Base-by-base conservation (phyloP, 768 basidiomycete genomes). In the Boletales sp. region DNA sequence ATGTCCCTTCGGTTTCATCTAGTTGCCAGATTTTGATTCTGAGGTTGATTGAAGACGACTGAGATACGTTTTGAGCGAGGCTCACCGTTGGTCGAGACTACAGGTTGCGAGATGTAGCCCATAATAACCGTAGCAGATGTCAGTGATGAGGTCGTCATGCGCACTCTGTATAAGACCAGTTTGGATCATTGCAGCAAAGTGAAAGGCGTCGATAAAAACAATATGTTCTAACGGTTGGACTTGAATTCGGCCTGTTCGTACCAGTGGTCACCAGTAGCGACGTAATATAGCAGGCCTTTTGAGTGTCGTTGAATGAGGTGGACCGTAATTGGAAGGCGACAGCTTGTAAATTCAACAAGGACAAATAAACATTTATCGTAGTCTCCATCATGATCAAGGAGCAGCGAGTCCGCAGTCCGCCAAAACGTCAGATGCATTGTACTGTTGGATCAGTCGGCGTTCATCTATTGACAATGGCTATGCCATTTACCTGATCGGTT, bases 91-190 rank as follows among this genome's bases (percentile, higher is more conserved):
- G 64, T 93, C 91, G 14, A 92, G 73, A 54, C 87, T 80, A 59
- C 86, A 89, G 0, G 90, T 90, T 9, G 89, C 90, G 32, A 93
- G 75, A 46, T 80, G 77, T 15, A 84, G 77, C 4, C 94, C 94
- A 64, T 95, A 97, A 67, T 87, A 94, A 63, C 95, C 91, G 62
- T 94, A 97, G 12, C 84, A 79, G 48, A 89, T 80, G 71, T 94
- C 93, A 0, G 90, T 91, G 29, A 92, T 76, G 24, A 92, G 79
- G 65, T 92, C 90, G 45, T 72, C 78, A 68, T 93, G 90, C 6
- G 86, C 87, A 57, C 81, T 86, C 48, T 77, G 81, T 53, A 92
- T 86, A 13, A 92, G 74, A 9, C 86, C 86, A 5, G 87, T 87
- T 68, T 91, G 89, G 43, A 90, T 82, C 84, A 90, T 87, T 17